Evolutionary conservation across 176 grass and related monocot genomes (phyloP), one percentile per base, ranked within the genome.

Genomic region (Triticum aestivum): DNA sequence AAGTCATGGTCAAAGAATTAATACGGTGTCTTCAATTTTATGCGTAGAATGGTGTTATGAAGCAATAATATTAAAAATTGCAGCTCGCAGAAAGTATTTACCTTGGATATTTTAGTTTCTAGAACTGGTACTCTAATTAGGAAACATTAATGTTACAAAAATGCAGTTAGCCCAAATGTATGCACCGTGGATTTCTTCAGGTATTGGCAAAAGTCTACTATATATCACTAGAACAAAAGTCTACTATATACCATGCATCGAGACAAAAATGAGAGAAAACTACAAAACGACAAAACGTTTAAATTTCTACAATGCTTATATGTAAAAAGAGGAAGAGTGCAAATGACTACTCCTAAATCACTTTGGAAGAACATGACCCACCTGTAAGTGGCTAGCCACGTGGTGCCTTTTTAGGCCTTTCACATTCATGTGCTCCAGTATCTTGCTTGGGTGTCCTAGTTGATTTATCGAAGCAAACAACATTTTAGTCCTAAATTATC

Each of bases 321-420:
- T 49, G 45, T 49, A 49, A 14, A 49, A 49, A 5, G 45, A 49
- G 45, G 12, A 67, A 20, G 33, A 51, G 8, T 18, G 15, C 39
- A 49, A 71, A 70, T 39, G 15, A 2, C 2, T 38, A 37, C 9
- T 21, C 2, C 18, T 21, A 59, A 59, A 37, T 27, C 23, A 69
- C 10, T 64, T 38, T 63, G 56, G 38, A 79, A 79, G 65, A 64
- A 58, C 42, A 7, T 4, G 41, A n/a, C 63, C 56, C 56, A 88
- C 87, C 81, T 88, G 54, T 35, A 62, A 56, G 39, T 74, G 41
- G 85, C 39, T 39, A 38, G 65, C 51, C 11, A 24, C 35, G 58
- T 61, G 38, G 14, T 62, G 34, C 11, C 14, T 65, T 26, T 5
- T 35, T 34, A 8, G 41, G 13, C 23, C 78, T n/a, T 34, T 66